Evolutionary conservation across 257 asterid species (phyloP), one percentile per base, ranked within the genome.

Genomic region (Solanum pinnatisectum): DNA sequence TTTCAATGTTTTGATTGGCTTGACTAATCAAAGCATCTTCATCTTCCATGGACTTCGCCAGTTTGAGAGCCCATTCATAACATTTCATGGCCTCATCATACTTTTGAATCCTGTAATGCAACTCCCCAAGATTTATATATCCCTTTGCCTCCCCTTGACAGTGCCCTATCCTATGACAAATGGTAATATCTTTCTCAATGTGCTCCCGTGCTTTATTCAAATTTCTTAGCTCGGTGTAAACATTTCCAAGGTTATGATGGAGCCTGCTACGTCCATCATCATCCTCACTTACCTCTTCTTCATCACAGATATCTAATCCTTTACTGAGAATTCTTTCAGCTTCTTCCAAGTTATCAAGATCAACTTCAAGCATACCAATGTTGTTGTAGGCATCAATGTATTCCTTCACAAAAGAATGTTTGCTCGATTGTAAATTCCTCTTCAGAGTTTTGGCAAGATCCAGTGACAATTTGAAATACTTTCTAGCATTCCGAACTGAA

Each of bases 101-200:
- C 74, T 87, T 94, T 90, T 94, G 97, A 88, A 87, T 93, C 90
- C 94, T 95, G 91, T 96, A 93, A 85, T 87, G 90, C 93, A 96
- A 91, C 93, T 95, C 99, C 56, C 98, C 99, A 59, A 93, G 98
- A 90, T 95, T 97, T 74, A 97, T 87, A 88, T 90, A 96, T 84
- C 99, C 99, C 89, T 97, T 96, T 25, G 99, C 99, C 92, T 97
- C 98, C 88, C 99, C 99, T 93, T 96, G 99, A 87, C 91, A 52
- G 84, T 96, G 99, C 67, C 94, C 93, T 84, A 97, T 97, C 84
- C 78, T 90, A 85, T 90, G 90, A 87, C 99, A 97, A 85, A 97
- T 96, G 74, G 73, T 20, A 85, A 97, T 92, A 89, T 97, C 98
- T 89, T 94, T 93, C 89, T 87, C 90, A 81, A 96, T 95, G 90